phyloP scores from a whole-genome alignment of 139 green algal species.

The Marvania coccoides region DNA sequence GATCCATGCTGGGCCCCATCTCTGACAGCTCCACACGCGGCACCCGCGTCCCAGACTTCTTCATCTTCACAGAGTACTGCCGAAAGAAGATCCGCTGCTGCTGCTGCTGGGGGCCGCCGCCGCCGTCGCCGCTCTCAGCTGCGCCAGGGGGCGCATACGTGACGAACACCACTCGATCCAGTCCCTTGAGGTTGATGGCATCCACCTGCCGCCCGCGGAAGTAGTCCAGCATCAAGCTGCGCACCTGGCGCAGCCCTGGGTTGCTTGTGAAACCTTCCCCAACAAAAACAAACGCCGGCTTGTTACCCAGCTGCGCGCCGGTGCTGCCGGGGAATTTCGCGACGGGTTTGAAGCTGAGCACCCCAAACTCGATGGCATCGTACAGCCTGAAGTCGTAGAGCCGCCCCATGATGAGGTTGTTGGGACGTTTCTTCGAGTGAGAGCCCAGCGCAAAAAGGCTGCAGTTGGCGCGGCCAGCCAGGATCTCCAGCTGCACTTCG shows the following conservation, averaged over 20 bases:
- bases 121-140: background rate
- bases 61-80: slow-evolving; percentile 68
- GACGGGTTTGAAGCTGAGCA: slow-evolving; percentile 50
- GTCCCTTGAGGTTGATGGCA: slow-evolving; percentile 70
- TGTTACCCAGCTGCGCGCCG: slow-evolving; percentile 42
- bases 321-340: slow-evolving; percentile 25
- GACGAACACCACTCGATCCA: slow-evolving; percentile 70
- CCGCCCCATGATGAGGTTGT: slow-evolving; percentile 89
- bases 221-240: slow-evolving; percentile 78
- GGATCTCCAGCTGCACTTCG: slow-evolving; percentile 63
- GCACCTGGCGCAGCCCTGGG: slow-evolving; percentile 49
- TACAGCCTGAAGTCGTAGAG: slow-evolving; percentile 85
- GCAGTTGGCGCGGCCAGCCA: slow-evolving; percentile 41
- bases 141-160: background rate
- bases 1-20: slow-evolving; percentile 74
- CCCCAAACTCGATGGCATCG: slow-evolving; percentile 78
- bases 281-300: slow-evolving; percentile 79
- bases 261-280: slow-evolving; percentile 76
- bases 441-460: slow-evolving; percentile 72
- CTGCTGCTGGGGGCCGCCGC: slow-evolving; percentile 1
- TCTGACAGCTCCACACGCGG: slow-evolving; percentile 72
- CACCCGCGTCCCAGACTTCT: slow-evolving; percentile 59
- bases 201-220: slow-evolving; percentile 71
- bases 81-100: slow-evolving; percentile 48
- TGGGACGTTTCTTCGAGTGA: slow-evolving; percentile 92